phyloP scores from a whole-genome alignment of 1,139 yeast species.

The Debaryomyces sp. region DNA sequence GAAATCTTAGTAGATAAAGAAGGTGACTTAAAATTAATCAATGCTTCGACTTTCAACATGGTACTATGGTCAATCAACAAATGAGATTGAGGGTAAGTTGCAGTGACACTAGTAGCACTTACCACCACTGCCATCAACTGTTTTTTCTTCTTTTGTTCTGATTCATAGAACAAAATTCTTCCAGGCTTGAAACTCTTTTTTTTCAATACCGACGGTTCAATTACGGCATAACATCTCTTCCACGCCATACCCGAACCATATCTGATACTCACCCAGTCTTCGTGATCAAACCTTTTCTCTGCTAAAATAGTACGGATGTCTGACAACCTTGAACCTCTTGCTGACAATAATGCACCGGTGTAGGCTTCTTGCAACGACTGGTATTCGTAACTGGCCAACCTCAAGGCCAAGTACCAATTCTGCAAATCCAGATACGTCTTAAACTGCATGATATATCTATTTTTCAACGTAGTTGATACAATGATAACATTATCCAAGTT shows the following conservation, averaged over 20 bases:
- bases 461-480: conserved; percentile 87
- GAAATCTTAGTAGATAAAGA: conserved; percentile 35
- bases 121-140: conserved; percentile 78
- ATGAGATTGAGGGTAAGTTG: conserved; percentile 88
- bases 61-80: conserved; percentile 83
- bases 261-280: conserved; percentile 92
- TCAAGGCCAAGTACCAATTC: conserved; percentile 79
- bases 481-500: conserved; percentile 76
- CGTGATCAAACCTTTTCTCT: conserved; percentile 83
- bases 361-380: conserved; percentile 88
- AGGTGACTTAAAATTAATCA: conserved; percentile 61
- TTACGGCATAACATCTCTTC: conserved; percentile 93
- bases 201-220: conserved; percentile 65
- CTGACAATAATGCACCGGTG: conserved; percentile 88
- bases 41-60: conserved; percentile 85
- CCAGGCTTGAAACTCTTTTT: conserved; percentile 52
- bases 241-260: conserved; percentile 98
- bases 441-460: conserved; percentile 81
- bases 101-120: conserved; percentile 75
- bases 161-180: conserved; percentile 63
- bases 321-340: conserved; percentile 82
- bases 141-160: conserved; percentile 71
- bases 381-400: conserved; percentile 80
- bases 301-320: conserved; percentile 85
- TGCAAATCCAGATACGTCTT: conserved; percentile 57